Evolutionary conservation across 305 asterid genomes (phyloP), one percentile per base, ranked within the genome.

Genomic region (Solanum hybrid): DNA sequence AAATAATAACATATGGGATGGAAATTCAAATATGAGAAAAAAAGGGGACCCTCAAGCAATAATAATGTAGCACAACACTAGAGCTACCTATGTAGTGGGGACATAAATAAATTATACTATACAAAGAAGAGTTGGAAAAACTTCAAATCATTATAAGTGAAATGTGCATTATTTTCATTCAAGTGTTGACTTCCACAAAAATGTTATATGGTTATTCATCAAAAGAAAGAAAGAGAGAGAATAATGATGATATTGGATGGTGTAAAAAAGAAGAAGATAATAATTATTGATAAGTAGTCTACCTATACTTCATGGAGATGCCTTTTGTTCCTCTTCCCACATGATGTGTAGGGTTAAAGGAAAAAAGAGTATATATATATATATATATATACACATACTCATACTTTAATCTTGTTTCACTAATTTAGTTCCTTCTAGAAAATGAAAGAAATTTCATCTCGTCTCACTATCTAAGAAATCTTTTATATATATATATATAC

Each of bases 261-360:
- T 88, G 90, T 67, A 42, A 77, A 33, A 34, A 51, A 76, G 37
- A 42, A 28, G 29, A 42, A 18, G 90, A 42, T 51, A 18, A 77
- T 88, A 36, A 88, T 88, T 33, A 88, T 88, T 88, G 90, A 77
- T 51, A 78, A 88, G 79, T 71, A 77, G 87, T 88, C 31, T 84
- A 31, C 31, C 20, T 83, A 86, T 69, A 78, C 28, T 88, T 88
- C 79, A 88, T 78, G 87, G 79, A 88, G 90, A 88, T 88, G 76
- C 90, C 90, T 88, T 88, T 88, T 78, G 79, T 88, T 88, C 39
- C 90, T 69, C 86, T 88, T 46, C 61, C 87, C 90, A 88, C 90
- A 88, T 88, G 90, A 88, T 83, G 85, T 79, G 90, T 89, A 78
- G 87, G 87, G 79, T 78, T 51, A 35, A 37, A 73, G 22, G 16